Base-by-base conservation (phyloP, 495 filamentous ascomycete species). In the Rhypophila decipiens region DNA sequence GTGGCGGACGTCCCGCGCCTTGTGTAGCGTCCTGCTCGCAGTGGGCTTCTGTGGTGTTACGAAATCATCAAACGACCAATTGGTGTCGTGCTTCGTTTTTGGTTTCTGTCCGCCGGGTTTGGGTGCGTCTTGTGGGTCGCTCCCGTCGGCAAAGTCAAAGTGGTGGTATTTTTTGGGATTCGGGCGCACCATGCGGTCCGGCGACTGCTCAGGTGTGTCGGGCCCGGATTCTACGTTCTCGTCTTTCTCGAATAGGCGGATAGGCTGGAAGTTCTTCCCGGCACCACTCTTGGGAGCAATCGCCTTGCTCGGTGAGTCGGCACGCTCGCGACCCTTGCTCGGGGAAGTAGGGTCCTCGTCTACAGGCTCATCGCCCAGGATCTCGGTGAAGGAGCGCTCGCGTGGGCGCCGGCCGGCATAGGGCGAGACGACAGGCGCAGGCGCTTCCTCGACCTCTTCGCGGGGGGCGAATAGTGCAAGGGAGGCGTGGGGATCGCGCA, bases 41-140 rank as follows among this genome's bases (percentile, higher is more conserved):
- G 66, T 58, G 20, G 70, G 52, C 67, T 94, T 95, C 52, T 83
- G 73, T 0, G 93, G 90, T 3, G 90, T 91, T 17, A 68, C 66
- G 56, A 91, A 91, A 63, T 94, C 88, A 37, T 86, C 84, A 65
- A 95, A 95, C 37, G 81, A 81, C 89, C 90, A 95, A 42, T 85
- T 78, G 35, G 76, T 76, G 22, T 66, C 66, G 59, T 86, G 78
- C 66, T 86, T 88, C 37, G 75, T 73, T 58, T 76, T 77, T 4
- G 73, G 55, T 38, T 70, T 73, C 20, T 71, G 42, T 13, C 63
- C 57, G 39, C 38, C 55, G 21, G 58, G 56, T 42, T 64, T 41
- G 27, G 66, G 52, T 31, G 59, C 55, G 27, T 70, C 62, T 55
- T 64, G 60, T 18, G 64, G 50, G 13, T 72, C 68, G 17, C 72